Evolutionary conservation across 2,329 filamentous ascomycete species (phyloP).

Genomic region (Aspergillus aculeatinus): DNA sequence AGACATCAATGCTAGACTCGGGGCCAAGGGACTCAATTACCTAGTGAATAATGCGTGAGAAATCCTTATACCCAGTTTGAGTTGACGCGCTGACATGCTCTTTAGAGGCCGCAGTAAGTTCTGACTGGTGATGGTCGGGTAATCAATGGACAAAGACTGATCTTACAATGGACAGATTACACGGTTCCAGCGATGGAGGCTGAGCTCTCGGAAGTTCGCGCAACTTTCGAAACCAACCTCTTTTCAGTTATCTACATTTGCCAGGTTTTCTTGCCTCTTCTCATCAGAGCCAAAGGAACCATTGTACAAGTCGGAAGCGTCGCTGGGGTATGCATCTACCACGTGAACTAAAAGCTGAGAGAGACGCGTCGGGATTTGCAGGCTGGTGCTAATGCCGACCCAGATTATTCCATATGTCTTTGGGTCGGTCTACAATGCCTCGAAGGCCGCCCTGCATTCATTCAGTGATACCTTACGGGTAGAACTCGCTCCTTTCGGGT

Average conservation of each 20-base stretch:
- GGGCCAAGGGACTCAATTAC: slow-evolving; percentile 52
- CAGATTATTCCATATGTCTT: slow-evolving; percentile 47
- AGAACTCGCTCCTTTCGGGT: slow-evolving; percentile 54
- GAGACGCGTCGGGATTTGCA: not conserved
- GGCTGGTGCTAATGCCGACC: not conserved
- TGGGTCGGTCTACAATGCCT: slow-evolving; percentile 56
- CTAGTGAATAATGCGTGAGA: slow-evolving; percentile 59
- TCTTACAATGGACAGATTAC: slow-evolving; percentile 44
- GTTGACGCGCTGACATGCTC: slow-evolving; percentile 9
- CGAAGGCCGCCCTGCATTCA: slow-evolving; percentile 59
- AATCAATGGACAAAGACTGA: too few species aligned
- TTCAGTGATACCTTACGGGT: slow-evolving; percentile 60
- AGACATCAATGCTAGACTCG: slow-evolving; percentile 48
- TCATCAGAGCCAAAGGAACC: slow-evolving; percentile 48
- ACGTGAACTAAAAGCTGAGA: not conserved
- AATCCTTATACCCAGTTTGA: not conserved
- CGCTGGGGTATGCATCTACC: slow-evolving; percentile 33
- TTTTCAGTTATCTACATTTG: slow-evolving; percentile 60
- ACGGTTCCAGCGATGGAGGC: slow-evolving; percentile 59
- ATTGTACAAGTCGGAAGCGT: slow-evolving; percentile 49
- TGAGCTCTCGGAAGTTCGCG: slow-evolving; percentile 48
- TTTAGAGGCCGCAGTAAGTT: slow-evolving; percentile 33
- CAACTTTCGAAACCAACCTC: slow-evolving; percentile 56
- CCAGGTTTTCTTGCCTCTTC: slow-evolving; percentile 55
- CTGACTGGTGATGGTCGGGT: not conserved